Evolutionary conservation across 441 rosid genomes (phyloP), one percentile per base, ranked within the genome.

Genomic region (Adansonia grandidieri): DNA sequence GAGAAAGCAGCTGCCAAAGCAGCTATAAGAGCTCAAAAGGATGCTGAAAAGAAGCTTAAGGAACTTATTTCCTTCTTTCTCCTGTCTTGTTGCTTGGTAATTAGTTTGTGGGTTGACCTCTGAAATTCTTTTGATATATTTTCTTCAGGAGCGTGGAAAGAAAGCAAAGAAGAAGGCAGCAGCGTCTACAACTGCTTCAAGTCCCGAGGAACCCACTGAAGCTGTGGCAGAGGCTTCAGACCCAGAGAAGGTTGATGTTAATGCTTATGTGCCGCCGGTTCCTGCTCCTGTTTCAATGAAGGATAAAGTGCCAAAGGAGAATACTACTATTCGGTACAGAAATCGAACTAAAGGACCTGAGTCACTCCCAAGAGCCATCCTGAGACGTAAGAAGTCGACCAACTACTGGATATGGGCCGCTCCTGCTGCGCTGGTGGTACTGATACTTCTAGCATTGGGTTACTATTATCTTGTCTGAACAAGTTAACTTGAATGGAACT

Each of bases 21-120:
- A 60, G 95, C 94, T 50, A 78, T 81, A 14, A 89, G 91, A 90
- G 94, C 90, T 81, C 87, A 89, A 81, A 96, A 92, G 87, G 99
- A 96, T 80, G 95, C 95, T 64, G 97, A 96, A 77, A 96, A 90
- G 87, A 94, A 91, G 87, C 92, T 87, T 19, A 93, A 92, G 98
- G 99, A 54, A 91, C 85, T 77, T 83, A 74, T 81, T 62, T 70
- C 64, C 58, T 53, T 22, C 50, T 40, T 44, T 37, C 1, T 57
- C 56, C 3, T 20, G 9, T 50, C 32, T 28, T 40, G 10, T 19
- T 1, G 32, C 65, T 14, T 42, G 37, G 64, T 76, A 14, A 40
- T 9, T 45, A 13, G 37, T 40, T 72, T 78, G 60, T 47, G 60
- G 42, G 61, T 73, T 48, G 64, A 51, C 50, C 50, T 17, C 22